A percentile compares a stretch with the other conserved stretches of the same genome.
phyloP scores from a whole-genome alignment of 352 stramenopile species.

The Phytophthora pseudosyringae region DNA sequence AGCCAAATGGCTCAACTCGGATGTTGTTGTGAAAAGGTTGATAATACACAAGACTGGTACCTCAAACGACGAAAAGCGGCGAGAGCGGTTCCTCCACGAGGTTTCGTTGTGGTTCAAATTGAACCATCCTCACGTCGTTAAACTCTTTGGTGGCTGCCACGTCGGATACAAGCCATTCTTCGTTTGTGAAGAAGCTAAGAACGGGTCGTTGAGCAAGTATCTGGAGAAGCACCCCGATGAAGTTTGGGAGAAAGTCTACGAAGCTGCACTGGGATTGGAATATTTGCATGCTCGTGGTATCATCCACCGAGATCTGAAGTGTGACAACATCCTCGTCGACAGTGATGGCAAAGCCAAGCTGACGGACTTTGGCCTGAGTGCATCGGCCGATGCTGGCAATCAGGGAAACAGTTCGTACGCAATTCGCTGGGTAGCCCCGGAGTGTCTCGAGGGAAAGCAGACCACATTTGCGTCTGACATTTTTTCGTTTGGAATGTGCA shows the following conservation, averaged over 20 bases:
- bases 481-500: conserved; percentile 27
- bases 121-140: conserved; percentile 46
- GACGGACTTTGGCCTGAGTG: conserved; percentile 45
- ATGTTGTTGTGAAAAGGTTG: conserved; percentile 18
- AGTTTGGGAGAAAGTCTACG: conserved; percentile 39
- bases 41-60: background rate
- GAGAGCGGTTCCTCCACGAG: conserved; percentile 22
- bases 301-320: conserved; percentile 88
- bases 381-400: conserved; percentile 1
- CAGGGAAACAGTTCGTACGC: background rate
- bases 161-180: conserved; percentile 29
- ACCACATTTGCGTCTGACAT: conserved; percentile 14
- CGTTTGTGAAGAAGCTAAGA: conserved; percentile 38
- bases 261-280: conserved; percentile 48
- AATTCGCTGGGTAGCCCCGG: conserved; percentile 13
- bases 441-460: background rate
- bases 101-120: conserved; percentile 39
- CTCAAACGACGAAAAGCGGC: background rate
- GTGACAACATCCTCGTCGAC: conserved; percentile 82
- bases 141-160: conserved; percentile 43
- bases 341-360: conserved; percentile 43
- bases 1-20: conserved; percentile 19
- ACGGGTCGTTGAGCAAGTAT: conserved; percentile 35
- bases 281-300: conserved; percentile 65
- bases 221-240: conserved; percentile 2